Conservation (phyloP, 768 basidiomycete species). For the Phylloporus sp. region DNA sequence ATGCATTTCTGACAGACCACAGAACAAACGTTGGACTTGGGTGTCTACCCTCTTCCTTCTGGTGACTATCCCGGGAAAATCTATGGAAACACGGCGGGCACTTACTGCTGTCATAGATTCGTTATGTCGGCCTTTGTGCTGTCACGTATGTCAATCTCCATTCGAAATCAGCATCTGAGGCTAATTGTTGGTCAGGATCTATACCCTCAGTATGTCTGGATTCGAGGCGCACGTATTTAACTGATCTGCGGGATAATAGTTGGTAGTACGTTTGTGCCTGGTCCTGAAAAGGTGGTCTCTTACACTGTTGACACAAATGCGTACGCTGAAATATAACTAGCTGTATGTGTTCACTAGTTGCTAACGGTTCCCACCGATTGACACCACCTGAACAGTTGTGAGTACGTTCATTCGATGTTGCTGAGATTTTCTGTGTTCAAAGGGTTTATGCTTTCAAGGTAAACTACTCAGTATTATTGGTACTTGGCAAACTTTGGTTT, state of each 20-base stretch:
- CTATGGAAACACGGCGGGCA: background rate
- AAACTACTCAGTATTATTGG: background rate
- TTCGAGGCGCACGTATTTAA: background rate
- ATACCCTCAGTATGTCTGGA: background rate
- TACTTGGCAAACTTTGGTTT: background rate
- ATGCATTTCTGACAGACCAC: background rate
- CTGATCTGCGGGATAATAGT: background rate
- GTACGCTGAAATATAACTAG: no score
- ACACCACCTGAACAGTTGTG: constrained; percentile 5
- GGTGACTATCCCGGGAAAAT: background rate
- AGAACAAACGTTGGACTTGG: background rate
- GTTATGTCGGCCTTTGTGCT: background rate
- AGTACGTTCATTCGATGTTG: background rate
- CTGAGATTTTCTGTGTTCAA: background rate
- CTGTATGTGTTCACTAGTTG: background rate
- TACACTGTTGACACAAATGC: background rate
- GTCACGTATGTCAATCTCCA: background rate
- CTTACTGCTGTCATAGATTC: background rate
- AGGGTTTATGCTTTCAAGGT: background rate
- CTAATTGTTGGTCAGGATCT: background rate
- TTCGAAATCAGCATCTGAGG: background rate
- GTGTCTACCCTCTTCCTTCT: background rate
- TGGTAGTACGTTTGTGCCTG: background rate
- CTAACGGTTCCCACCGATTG: background rate
- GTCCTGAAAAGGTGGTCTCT: background rate